Evolutionary conservation across 768 basidiomycete species (phyloP).

Genomic region (Mrakia hoshinonis): DNA sequence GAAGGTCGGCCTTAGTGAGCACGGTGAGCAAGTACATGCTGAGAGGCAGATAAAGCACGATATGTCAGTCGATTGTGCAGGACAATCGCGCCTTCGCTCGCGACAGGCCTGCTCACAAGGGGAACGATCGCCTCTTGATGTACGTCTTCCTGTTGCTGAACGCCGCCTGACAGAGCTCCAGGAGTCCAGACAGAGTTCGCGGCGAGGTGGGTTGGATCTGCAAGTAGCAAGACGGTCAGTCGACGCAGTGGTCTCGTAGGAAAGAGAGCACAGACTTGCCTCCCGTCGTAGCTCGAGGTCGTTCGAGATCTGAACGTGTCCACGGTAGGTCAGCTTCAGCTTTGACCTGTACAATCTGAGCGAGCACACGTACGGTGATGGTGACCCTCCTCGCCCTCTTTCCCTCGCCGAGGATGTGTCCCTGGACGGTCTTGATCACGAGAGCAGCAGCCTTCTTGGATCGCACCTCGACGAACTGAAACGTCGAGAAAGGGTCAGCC

Average conservation of each 20-base stretch:
- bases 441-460: slow-evolving; percentile 25
- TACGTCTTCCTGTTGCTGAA: slow-evolving; percentile 27
- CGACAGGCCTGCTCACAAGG: slow-evolving; percentile 14
- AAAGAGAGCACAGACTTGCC: not conserved
- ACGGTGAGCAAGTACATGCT: slow-evolving; percentile 28
- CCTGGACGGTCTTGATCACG: slow-evolving; percentile 24
- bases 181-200: not conserved
- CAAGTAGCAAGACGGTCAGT: not conserved
- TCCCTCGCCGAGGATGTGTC: slow-evolving; percentile 20
- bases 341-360: too few relatives aligned
- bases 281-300: slow-evolving; percentile 12
- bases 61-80: not conserved
- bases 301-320: not conserved
- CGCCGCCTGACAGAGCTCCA: slow-evolving; percentile 16
- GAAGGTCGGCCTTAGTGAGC: slow-evolving; percentile 25
- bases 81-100: not conserved
- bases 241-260: not conserved
- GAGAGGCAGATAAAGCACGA: not conserved
- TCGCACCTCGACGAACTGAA: slow-evolving; percentile 27
- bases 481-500: not conserved
- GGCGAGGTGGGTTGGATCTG: slow-evolving; percentile 24
- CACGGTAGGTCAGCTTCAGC: too few relatives aligned
- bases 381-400: slow-evolving; percentile 24
- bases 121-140: slow-evolving; percentile 27
- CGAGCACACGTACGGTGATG: slow-evolving; percentile 22